These are phyloP conservation scores for Hypomyces perniciosus DNA, from an alignment of 2,329 filamentous ascomycete species.

Conservation along the genomic window DNA sequence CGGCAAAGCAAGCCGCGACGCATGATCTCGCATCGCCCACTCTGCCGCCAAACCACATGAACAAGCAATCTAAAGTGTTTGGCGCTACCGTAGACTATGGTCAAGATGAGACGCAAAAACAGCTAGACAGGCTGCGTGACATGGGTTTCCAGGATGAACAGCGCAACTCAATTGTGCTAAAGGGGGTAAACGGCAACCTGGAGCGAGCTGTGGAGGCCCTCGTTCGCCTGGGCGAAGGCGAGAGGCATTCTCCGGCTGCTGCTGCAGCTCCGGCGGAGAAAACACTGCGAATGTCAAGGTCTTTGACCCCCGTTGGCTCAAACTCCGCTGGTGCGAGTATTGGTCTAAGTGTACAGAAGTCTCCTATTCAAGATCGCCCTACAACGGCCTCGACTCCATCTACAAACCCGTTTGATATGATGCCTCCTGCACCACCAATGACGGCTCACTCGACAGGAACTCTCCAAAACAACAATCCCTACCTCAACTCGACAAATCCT, in stretches of 20 bases:
- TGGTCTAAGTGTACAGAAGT: slow-evolving; percentile 27
- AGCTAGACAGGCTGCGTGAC: slow-evolving; percentile 70
- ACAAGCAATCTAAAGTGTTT: slow-evolving; percentile 64
- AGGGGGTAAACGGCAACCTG: slow-evolving; percentile 76
- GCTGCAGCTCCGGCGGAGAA: slow-evolving; percentile 39
- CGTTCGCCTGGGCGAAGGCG: slow-evolving; percentile 72
- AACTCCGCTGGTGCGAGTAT: slow-evolving; percentile 25
- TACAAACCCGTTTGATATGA: slow-evolving; percentile 64
- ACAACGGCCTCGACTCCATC: slow-evolving; percentile 42
- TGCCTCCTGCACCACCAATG: slow-evolving; percentile 49
- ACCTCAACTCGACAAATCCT: slow-evolving; percentile 58
- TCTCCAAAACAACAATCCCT: slow-evolving; percentile 52
- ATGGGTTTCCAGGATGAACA: slow-evolving; percentile 89
- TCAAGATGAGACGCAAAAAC: slow-evolving; percentile 61
- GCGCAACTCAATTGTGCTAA: slow-evolving; percentile 74
- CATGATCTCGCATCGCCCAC: slow-evolving; percentile 23
- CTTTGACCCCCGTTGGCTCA: slow-evolving; percentile 48
- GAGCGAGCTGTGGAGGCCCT: slow-evolving; percentile 82
- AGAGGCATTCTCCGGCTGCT: slow-evolving; percentile 34
- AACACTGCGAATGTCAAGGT: slow-evolving; percentile 42
- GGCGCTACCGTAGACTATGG: slow-evolving; percentile 57
- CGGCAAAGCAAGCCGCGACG: slow-evolving; percentile 25
- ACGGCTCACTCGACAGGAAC: slow-evolving; percentile 61
- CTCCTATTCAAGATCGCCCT: slow-evolving; percentile 25
- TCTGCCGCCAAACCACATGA: slow-evolving; percentile 39